A percentile compares a stretch with the other conserved stretches of the same genome.
Conservation (phyloP, 1,284 basidiomycete genomes). For the Trametes polyzona region DNA sequence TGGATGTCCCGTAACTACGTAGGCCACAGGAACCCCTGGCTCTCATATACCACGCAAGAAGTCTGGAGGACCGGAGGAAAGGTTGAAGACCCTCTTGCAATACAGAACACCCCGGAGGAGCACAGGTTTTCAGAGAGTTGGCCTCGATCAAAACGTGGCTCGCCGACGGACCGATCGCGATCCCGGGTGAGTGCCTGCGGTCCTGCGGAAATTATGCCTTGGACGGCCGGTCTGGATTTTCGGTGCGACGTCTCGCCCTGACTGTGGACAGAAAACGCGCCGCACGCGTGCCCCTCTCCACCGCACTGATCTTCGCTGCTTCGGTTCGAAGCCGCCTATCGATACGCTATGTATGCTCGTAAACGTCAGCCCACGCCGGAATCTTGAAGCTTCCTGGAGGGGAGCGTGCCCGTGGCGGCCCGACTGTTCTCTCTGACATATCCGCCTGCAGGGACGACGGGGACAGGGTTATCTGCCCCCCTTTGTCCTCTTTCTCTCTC, state of each 20-base stretch:
- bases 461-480: neutral
- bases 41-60: too few relatives aligned
- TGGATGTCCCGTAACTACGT: too few relatives aligned
- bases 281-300: neutral
- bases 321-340: neutral
- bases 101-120: neutral
- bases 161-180: constrained; percentile 6
- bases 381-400: neutral
- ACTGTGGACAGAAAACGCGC: neutral
- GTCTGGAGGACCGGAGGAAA: too few relatives aligned
- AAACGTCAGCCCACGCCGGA: neutral
- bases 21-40: too few relatives aligned
- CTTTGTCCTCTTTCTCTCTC: neutral
- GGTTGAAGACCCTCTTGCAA: neutral
- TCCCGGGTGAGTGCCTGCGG: neutral
- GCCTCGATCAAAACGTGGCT: constrained; percentile 12
- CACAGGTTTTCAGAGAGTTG: neutral
- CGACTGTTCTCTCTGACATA: neutral
- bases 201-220: neutral
- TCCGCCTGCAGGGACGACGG: neutral
- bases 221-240: neutral
- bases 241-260: constrained; percentile 1
- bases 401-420: neutral
- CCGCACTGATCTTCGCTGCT: neutral
- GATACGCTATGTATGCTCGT: neutral